A percentile compares a stretch with the other conserved stretches of the same genome.
Conservation (phyloP, 306 rosid genomes). For the Hippophae rhamnoides region DNA sequence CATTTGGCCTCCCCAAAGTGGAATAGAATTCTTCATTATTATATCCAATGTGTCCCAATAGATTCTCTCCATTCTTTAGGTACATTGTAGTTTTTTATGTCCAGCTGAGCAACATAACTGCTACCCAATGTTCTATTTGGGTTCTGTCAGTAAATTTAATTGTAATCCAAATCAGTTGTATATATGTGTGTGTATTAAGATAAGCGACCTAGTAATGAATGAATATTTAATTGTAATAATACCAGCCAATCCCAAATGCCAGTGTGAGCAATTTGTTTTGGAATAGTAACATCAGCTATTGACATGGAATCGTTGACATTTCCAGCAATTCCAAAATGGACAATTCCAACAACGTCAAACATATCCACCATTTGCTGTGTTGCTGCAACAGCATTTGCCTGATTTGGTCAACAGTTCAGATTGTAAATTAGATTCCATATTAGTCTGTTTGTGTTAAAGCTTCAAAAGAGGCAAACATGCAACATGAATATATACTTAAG, state of each 20-base stretch:
- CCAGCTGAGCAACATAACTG: neutral
- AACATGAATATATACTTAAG: too few relatives aligned
- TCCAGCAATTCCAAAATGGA: slow-evolving; percentile 48
- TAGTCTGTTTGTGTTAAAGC: too few relatives aligned
- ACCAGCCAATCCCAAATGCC: slow-evolving; percentile 48
- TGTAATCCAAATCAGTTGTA: too few relatives aligned
- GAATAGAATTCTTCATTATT: too few relatives aligned
- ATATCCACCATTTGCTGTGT: slow-evolving; percentile 42
- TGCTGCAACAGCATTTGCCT: slow-evolving; percentile 43
- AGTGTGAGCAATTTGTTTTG: slow-evolving; percentile 29
- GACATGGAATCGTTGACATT: slow-evolving; percentile 38
- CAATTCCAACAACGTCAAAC: slow-evolving; percentile 33
- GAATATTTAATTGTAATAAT: neutral
- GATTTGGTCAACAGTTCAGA: neutral
- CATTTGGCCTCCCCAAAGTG: too few relatives aligned
- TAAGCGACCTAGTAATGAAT: too few relatives aligned
- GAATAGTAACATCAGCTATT: slow-evolving; percentile 40
- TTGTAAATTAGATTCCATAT: neutral
- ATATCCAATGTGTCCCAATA: neutral
- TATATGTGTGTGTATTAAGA: too few relatives aligned
- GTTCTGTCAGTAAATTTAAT: neutral
- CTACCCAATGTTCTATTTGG: neutral
- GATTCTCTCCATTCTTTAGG: slow-evolving; percentile 1
- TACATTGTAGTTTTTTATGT: neutral
- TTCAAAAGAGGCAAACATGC: too few relatives aligned